These are phyloP conservation scores for Mucor racemosus DNA, from an alignment of 371 early-diverging fungal genomes.

Conservation along the genomic window DNA sequence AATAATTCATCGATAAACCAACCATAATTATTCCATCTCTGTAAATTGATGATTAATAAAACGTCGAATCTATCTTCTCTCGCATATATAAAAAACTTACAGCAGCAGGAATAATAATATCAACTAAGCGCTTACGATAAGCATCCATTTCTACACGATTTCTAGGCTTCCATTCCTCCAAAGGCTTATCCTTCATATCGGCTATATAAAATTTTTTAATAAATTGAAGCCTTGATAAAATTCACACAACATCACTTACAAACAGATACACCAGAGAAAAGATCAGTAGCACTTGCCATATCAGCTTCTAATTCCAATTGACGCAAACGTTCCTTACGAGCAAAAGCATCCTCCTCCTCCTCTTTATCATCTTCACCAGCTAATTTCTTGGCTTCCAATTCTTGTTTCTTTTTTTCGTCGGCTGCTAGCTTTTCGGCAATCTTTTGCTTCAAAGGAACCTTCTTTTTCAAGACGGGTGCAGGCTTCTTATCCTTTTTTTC, in stretches of 20 bases:
- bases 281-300: slow-evolving; percentile 80
- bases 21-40: slow-evolving; percentile 58
- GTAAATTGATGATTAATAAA: slow-evolving; percentile 5
- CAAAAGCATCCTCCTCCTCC: slow-evolving; percentile 69
- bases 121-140: slow-evolving; percentile 71
- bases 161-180: slow-evolving; percentile 79
- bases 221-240: background rate
- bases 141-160: slow-evolving; percentile 85
- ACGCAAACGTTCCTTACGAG: slow-evolving; percentile 69
- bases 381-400: slow-evolving; percentile 56
- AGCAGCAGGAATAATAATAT: slow-evolving; percentile 72
- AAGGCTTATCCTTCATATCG: slow-evolving; percentile 49
- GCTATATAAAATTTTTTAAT: slow-evolving; percentile 29
- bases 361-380: slow-evolving; percentile 50
- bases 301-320: slow-evolving; percentile 80
- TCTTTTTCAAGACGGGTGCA: slow-evolving; percentile 57
- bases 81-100: slow-evolving; percentile 41
- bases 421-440: slow-evolving; percentile 80
- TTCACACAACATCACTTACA: slow-evolving; percentile 31
- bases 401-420: slow-evolving; percentile 68
- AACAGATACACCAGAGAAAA: slow-evolving; percentile 77
- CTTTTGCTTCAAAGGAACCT: slow-evolving; percentile 74
- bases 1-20: slow-evolving; percentile 81
- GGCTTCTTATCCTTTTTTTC: slow-evolving; percentile 41
- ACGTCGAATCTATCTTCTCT: background rate